Evolutionary conservation across 108 stramenopile species (phyloP).

Genomic region (Nitzschia sp.): DNA sequence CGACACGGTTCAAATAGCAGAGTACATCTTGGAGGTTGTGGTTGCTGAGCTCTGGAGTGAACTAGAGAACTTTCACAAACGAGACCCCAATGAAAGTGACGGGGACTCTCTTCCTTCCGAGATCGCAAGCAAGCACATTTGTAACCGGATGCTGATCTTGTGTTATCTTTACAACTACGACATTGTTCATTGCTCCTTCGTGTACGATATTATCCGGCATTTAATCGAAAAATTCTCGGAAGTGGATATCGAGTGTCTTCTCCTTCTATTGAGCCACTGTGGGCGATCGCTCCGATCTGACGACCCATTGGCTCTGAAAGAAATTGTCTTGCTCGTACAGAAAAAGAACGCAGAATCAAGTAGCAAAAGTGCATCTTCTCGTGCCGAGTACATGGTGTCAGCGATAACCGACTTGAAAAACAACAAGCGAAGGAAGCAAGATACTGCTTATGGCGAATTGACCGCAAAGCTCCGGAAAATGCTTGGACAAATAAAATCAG

Average conservation of each 20-base stretch:
- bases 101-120: slow-evolving; percentile 15
- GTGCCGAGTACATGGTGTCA: slow-evolving; percentile 86
- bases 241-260: slow-evolving; percentile 85
- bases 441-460: slow-evolving; percentile 64
- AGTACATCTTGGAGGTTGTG: slow-evolving; percentile 63
- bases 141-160: slow-evolving; percentile 83
- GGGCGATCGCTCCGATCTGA: slow-evolving; percentile 89
- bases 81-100: slow-evolving; percentile 3
- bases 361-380: slow-evolving; percentile 48
- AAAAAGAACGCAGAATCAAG: slow-evolving; percentile 28
- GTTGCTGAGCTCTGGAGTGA: slow-evolving; percentile 55
- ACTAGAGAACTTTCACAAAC: slow-evolving; percentile 24
- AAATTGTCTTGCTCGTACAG: slow-evolving; percentile 89
- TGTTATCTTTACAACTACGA: slow-evolving; percentile 93
- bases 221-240: slow-evolving; percentile 81
- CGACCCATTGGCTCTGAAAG: slow-evolving; percentile 90
- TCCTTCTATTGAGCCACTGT: slow-evolving; percentile 84
- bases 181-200: slow-evolving; percentile 85
- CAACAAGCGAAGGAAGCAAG: slow-evolving; percentile 85
- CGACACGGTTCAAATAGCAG: slow-evolving; percentile 75
- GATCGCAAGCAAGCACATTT: slow-evolving; percentile 58
- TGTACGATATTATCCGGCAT: slow-evolving; percentile 88
- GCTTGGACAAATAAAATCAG: slow-evolving; percentile 82
- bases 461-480: slow-evolving; percentile 72
- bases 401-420: slow-evolving; percentile 93